Percentiles rank a stretch among this genome's conserved stretches.
phyloP scores from a whole-genome alignment of 495 filamentous ascomycete species.

The Podospora anserina region DNA sequence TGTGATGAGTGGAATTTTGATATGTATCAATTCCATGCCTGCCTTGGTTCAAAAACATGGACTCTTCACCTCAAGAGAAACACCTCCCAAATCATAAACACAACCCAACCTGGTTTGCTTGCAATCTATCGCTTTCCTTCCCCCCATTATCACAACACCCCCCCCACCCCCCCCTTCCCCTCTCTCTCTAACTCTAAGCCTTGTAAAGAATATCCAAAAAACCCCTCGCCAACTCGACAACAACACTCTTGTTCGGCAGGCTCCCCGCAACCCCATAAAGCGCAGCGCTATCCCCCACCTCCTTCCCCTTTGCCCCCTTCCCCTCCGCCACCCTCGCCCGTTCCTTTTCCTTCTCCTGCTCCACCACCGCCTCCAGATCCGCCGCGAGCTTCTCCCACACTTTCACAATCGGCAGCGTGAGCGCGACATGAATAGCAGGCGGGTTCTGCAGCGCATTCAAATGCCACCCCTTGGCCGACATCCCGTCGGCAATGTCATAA shows the following conservation, averaged over 20 bases:
- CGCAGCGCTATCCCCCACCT: conserved; percentile 71
- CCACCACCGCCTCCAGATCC: conserved; percentile 76
- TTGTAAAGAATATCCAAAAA: conserved; percentile 97
- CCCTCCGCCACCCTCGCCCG: conserved; percentile 64
- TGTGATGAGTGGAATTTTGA: too few relatives aligned
- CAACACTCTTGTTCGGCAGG: conserved; percentile 90
- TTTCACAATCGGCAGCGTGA: conserved; percentile 79
- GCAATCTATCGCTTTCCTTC: neutral
- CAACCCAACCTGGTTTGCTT: neutral
- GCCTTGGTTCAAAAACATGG: too few relatives aligned
- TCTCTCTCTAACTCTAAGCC: conserved; percentile 47
- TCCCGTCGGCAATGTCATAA: conserved; percentile 83
- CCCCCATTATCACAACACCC: neutral
- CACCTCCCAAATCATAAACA: neutral
- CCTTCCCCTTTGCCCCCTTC: conserved; percentile 62
- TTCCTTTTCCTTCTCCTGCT: conserved; percentile 70
- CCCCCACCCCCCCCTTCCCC: neutral
- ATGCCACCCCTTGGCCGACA: conserved; percentile 86
- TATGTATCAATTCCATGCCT: too few relatives aligned
- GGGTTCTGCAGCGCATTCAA: conserved; percentile 90
- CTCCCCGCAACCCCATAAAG: conserved; percentile 95
- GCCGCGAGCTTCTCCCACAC: conserved; percentile 72
- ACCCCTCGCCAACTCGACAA: conserved; percentile 82
- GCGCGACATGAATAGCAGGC: conserved; percentile 93
- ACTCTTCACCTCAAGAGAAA: neutral